A percentile compares a stretch with the other conserved stretches of the same genome.
Conservation (phyloP, 2,329 filamentous ascomycete genomes). For the Biscogniauxia marginata region DNA sequence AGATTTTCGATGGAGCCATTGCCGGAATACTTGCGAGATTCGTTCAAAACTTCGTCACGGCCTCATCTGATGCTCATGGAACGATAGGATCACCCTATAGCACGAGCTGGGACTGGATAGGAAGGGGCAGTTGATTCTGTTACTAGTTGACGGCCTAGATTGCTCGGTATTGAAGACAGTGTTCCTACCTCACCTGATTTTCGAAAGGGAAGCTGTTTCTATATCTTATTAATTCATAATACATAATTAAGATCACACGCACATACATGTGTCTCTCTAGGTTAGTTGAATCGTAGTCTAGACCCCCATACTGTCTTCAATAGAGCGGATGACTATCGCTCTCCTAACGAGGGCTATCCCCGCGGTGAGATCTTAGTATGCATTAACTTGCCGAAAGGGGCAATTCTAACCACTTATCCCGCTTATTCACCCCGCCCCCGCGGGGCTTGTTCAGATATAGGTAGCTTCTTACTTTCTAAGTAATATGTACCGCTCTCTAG, state of each 20-base stretch:
- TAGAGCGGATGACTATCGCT: not conserved
- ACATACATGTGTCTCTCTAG: not conserved
- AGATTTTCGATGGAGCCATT: not conserved
- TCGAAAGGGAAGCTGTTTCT: not conserved
- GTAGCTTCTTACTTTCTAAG: not conserved
- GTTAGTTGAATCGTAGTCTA: not conserved
- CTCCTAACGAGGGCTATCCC: not conserved
- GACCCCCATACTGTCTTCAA: not conserved
- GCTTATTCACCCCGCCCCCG: not conserved
- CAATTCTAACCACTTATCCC: not conserved
- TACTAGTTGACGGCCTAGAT: not conserved
- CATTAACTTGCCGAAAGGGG: not conserved
- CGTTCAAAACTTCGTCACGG: not conserved
- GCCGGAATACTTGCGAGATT: not conserved
- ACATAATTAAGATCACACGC: not conserved
- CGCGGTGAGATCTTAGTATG: not conserved
- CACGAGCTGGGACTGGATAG: not conserved
- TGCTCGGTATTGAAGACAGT: not conserved
- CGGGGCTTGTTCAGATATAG: not conserved
- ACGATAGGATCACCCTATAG: not conserved
- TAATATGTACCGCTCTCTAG: not conserved
- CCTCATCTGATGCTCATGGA: not conserved
- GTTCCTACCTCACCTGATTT: not conserved
- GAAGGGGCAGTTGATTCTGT: not conserved
- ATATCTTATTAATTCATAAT: not conserved